Percentiles rank a stretch among this genome's conserved stretches.
Conservation (phyloP, 1,139 yeast genomes). For the Hanseniaspora uvarum region DNA sequence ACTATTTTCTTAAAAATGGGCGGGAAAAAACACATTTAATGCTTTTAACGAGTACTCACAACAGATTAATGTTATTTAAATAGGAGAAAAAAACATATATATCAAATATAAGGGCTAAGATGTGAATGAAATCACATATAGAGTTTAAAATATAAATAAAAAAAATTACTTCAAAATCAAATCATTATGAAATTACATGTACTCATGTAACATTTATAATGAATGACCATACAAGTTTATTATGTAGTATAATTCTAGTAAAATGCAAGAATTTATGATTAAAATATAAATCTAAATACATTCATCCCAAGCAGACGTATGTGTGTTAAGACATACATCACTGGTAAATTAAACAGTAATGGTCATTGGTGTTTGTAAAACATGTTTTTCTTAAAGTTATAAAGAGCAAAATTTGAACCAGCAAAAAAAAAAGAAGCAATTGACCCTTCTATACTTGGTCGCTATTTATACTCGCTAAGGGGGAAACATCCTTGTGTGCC, state of each 20-base stretch:
- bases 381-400: neutral
- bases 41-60: too few relatives aligned
- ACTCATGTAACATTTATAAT: neutral
- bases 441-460: too few relatives aligned
- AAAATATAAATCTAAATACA: constrained; percentile 16
- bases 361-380: constrained; percentile 7
- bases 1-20: too few relatives aligned
- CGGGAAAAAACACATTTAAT: too few relatives aligned
- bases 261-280: constrained; percentile 17
- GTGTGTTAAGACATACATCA: neutral
- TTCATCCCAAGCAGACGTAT: constrained; percentile 9
- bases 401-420: too few relatives aligned
- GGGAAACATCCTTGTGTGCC: neutral
- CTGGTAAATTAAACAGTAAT: constrained; percentile 16
- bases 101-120: too few relatives aligned
- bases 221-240: constrained; percentile 15
- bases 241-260: constrained; percentile 17
- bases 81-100: too few relatives aligned
- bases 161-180: too few relatives aligned
- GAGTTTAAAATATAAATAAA: too few relatives aligned
- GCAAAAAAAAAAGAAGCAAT: too few relatives aligned
- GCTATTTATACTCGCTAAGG: neutral
- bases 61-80: too few relatives aligned
- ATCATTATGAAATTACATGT: neutral
- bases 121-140: too few relatives aligned